Base-by-base conservation (phyloP, 768 basidiomycete genomes). In the Xerocomus brunneocitrinus region DNA sequence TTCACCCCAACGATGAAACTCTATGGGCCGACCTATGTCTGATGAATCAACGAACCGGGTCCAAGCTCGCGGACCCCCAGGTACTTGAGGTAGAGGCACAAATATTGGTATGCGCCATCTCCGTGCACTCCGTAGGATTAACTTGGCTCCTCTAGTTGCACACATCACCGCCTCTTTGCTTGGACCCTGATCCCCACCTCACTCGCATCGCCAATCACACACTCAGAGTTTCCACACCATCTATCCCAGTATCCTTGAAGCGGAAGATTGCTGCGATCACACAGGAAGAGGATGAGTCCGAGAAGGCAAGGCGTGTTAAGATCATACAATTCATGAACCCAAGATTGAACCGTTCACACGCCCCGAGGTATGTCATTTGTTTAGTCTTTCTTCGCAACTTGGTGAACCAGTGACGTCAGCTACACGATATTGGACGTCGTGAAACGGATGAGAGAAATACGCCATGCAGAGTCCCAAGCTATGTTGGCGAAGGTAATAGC, bases 321-420 rank as follows among this genome's bases (percentile, higher is more conserved):
- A 81, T 93, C 50, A 79, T 88, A 74, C 80, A 87, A 50, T 89
- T 84, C 71, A 89, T 89, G 88, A 81, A 81, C 48, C 87, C 88
- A 9, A 77, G 58, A 73, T 71, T 55, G 70, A 81, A 64, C 61
- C 74, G 58, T 22, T 72, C 78, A 52, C 61, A 68, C 50, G 70
- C 73, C 16, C 79, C 83, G 45, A 82, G 68, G 84, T 85, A 71
- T 48, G 66, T 66, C 7, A 32, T 55, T 54, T 46, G 31, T 53
- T 30, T 22, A 41, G 44, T 19, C 16, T 31, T 48, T 24, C 30
- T 40, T 27, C 13, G 8, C 43, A 25, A 49, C 32, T 32, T 59
- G 46, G 52, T 57, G 41, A 44, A 52, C 36, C 31, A 22, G 31
- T 16, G 8, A 24, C 31, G 28, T 34, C 40, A 87, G 85, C 51